Percentiles rank a stretch among this genome's conserved stretches.
phyloP scores from a whole-genome alignment of 2,329 filamentous ascomycete species.

The Trichoderma guizhouense region DNA sequence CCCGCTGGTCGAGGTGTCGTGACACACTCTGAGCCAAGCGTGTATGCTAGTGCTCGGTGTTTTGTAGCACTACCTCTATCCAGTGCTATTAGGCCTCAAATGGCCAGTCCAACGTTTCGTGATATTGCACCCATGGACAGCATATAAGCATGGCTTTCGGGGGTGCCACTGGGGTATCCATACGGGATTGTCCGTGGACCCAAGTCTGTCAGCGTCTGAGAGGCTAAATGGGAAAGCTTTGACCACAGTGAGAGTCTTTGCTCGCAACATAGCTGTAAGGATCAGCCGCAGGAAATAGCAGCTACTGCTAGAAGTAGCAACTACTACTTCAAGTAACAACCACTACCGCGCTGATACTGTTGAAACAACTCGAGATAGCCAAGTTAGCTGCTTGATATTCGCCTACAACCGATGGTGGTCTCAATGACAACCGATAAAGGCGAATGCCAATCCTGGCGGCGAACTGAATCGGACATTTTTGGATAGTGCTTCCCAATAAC shows the following conservation, averaged over 20 bases:
- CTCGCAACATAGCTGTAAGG: background rate
- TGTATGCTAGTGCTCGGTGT: background rate
- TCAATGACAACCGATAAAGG: background rate
- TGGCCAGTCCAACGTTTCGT: background rate
- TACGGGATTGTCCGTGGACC: background rate
- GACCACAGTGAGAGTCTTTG: background rate
- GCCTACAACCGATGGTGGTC: background rate
- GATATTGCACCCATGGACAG: background rate
- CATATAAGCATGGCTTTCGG: background rate
- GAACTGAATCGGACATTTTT: background rate
- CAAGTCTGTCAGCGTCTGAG: background rate
- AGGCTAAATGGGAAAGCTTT: background rate
- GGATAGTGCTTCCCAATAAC: background rate
- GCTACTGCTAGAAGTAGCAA: background rate
- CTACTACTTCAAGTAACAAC: background rate
- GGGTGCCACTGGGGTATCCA: background rate
- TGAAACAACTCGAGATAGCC: too few species aligned
- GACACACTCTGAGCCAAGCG: background rate
- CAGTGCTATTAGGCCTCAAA: background rate
- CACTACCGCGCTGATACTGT: background rate
- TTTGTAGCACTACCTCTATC: background rate
- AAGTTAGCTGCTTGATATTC: background rate
- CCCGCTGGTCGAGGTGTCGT: background rate
- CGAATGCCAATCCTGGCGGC: background rate
- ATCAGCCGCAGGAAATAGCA: background rate